Percentiles rank a stretch among this genome's conserved stretches.
These are phyloP conservation scores for Cercospora janseana DNA, from an alignment of 2,329 filamentous ascomycete genomes.

Conservation along the genomic window DNA sequence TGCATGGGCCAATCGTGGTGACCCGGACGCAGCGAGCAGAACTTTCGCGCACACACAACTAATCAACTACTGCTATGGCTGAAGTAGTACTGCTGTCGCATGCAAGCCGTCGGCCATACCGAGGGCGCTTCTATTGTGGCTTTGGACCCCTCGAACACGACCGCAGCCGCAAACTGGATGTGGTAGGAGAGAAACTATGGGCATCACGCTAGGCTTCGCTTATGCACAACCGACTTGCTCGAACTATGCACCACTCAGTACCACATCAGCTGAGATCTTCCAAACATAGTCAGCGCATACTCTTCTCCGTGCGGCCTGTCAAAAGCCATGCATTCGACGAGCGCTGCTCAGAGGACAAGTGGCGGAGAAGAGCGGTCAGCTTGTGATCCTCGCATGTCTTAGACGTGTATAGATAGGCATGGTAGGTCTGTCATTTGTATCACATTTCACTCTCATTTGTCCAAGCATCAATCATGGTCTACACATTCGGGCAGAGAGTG, in stretches of 20 bases:
- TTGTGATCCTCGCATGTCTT: neutral
- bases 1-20: no score
- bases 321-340: neutral
- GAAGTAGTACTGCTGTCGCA: neutral
- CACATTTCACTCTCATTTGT: neutral
- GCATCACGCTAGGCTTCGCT: neutral
- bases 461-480: neutral
- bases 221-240: constrained; percentile 2
- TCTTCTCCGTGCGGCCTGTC: neutral
- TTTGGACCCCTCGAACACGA: neutral
- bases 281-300: neutral
- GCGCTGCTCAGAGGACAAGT: neutral
- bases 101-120: constrained; percentile 4
- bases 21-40: no score
- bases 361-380: neutral
- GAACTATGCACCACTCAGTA: neutral
- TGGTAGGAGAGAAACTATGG: neutral
- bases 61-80: constrained; percentile 1
- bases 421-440: neutral
- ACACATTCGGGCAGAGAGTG: constrained; percentile 2
- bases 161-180: neutral
- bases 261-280: constrained; percentile 3
- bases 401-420: neutral
- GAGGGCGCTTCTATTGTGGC: neutral
- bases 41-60: no score